These are phyloP conservation scores for Sclerotinia spermophila DNA, from an alignment of 2,329 filamentous ascomycete genomes.

Conservation along the genomic window DNA sequence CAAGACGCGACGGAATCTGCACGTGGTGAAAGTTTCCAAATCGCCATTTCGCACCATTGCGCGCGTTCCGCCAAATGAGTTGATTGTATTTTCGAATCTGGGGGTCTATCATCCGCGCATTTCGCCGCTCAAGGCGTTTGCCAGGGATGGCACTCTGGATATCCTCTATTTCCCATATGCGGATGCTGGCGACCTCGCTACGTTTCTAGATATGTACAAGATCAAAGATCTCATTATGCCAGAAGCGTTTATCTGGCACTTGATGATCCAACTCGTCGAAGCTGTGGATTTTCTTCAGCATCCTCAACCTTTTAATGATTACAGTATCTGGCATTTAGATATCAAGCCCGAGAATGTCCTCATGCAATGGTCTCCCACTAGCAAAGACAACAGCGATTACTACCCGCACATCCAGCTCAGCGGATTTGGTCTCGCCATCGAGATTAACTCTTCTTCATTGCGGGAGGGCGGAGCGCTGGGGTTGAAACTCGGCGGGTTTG, in stretches of 20 bases:
- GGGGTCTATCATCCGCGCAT: not conserved
- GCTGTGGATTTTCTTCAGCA: not conserved
- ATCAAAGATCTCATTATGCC: not conserved
- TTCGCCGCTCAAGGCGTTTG: not conserved
- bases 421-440: too few relatives aligned
- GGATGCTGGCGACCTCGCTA: not conserved
- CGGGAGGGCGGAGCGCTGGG: too few relatives aligned
- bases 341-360: not conserved
- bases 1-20: not conserved
- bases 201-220: not conserved
- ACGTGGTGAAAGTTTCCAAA: not conserved
- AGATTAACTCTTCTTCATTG: too few relatives aligned
- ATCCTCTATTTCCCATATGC: not conserved
- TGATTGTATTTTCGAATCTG: not conserved
- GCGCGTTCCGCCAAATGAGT: not conserved
- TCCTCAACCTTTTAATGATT: not conserved
- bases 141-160: not conserved
- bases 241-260: not conserved
- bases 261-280: not conserved
- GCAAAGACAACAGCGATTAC: not conserved
- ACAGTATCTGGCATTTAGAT: not conserved
- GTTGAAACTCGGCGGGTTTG: too few relatives aligned
- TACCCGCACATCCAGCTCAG: not conserved
- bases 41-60: not conserved
- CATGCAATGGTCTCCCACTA: not conserved